Evolutionary conservation across 2,329 filamentous ascomycete genomes (phyloP), one percentile per base, ranked within the genome.

Genomic region (Exophiala phaeomuriformis): DNA sequence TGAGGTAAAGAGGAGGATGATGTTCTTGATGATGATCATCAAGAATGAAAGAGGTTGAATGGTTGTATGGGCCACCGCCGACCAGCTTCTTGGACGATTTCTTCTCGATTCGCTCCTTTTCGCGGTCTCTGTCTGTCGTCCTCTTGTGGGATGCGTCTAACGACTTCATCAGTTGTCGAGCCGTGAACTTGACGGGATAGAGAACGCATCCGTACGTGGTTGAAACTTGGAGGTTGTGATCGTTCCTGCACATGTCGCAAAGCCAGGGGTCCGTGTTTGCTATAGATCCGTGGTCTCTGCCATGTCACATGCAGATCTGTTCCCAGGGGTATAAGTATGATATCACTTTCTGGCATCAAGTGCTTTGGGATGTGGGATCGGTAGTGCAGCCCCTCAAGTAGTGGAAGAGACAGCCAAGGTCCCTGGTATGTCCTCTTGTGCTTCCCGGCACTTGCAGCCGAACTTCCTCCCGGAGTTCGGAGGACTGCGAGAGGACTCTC

Each of bases 201-300:
- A 98, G 75, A 47, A 95, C 85, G 69, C 93, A 98, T 72, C 91
- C 87, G 69, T 97, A 97, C 65, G 86, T 83, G 53, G 94, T 91
- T n/a, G 93, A 96, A 42, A 95, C 85, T 61, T 88, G 84, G 3
- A 91, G 90, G 64, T 85, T 91, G 68, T 90, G 89, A 67, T 98
- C 93, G 66, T 98, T 98, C 37, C 83, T 77, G 70, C 93, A 98
- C 80, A 90, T 95, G 70, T 97, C 93, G 69, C 93, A 98, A 39
- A 85, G 81, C 93, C 93, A 98, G 70, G 95, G 95, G 42, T 78
- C 80, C 32, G 82, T 78, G 50, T 77, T 78, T 47, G 85, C 19
- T 19, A 19, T 19, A 19, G 19, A 19, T 19, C 19, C 19, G 19
- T 19, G 19, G 19, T 19, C 19, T 19, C 19, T 19, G 19, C 19